Evolutionary conservation across 2,329 filamentous ascomycete species (phyloP).

Genomic region (Ceratocystis colombiana): DNA sequence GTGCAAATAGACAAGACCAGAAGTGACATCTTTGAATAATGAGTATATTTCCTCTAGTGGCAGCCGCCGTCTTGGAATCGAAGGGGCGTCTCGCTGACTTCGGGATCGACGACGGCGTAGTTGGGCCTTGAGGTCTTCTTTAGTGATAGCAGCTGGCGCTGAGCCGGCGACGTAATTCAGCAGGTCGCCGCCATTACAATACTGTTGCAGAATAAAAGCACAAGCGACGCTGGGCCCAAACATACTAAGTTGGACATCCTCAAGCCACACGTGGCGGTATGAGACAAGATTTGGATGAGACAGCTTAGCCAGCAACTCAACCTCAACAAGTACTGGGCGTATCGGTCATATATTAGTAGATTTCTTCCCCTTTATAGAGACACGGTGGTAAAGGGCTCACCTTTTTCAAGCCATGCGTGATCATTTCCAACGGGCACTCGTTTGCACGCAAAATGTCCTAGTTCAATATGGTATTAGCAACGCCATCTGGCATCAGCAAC

Average conservation of each 20-base stretch:
- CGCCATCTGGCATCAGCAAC: neutral
- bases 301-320: conserved; percentile 81
- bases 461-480: neutral
- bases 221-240: conserved; percentile 90
- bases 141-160: conserved; percentile 52
- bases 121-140: conserved; percentile 80
- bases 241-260: conserved; percentile 70
- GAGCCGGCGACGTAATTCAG: conserved; percentile 75
- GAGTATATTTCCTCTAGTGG: conserved; percentile 91
- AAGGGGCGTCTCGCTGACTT: conserved; percentile 57
- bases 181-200: conserved; percentile 88
- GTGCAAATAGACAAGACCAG: conserved; percentile 81
- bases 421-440: conserved; percentile 91
- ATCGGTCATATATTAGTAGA: neutral
- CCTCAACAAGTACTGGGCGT: conserved; percentile 62
- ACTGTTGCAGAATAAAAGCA: conserved; percentile 94
- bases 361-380: neutral
- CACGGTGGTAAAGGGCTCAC: conserved; percentile 19
- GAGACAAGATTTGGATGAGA: conserved; percentile 93
- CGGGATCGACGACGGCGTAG: conserved; percentile 71
- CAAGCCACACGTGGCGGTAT: conserved; percentile 94
- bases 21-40: conserved; percentile 90
- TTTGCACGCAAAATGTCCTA: conserved; percentile 83
- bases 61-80: conserved; percentile 41
- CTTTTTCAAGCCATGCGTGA: conserved; percentile 89